Base-by-base conservation (phyloP, 257 asterid genomes). In the Solanum peruvianum region DNA sequence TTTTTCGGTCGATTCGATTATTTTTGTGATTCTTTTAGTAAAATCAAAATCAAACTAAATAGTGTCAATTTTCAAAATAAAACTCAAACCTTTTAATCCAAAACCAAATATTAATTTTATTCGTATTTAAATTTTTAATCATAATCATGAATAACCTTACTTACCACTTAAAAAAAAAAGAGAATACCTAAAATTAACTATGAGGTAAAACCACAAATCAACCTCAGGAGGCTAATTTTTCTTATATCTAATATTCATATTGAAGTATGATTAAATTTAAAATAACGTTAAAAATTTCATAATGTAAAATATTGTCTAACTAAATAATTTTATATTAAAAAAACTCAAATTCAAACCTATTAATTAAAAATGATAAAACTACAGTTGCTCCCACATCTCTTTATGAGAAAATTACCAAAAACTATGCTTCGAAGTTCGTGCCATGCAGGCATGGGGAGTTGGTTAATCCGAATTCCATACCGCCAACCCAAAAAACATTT, bases 251-350 rank as follows among this genome's bases (percentile, higher is more conserved):
- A 16, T 3, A 56, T 2, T 0, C 2, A 2, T 0, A 56, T 18
- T 18, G 11, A 0, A 7, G 1, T 4, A 56, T 56, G 11, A 56
- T 2, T 18, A 56, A 56, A 56, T 56, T 7, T 56, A 0, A 56
- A 56, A 18, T 56, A 0, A 0, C 0, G 0, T 56, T 20, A 20
- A 18, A 7, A 2, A 0, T 56, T 7, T 56, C 1, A 1, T 7
- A 7, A 10, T 7, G 0, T 56, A 18, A 18, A 56, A 56, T 7
- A 20, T 9, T 56, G 4, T 18, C 5, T 7, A 10, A 56, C 5
- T 0, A 56, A 1, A 56, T 0, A 1, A 56, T 6, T 18, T 0
- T n/a, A 18, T 56, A 18, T 56, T 0, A 56, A 1, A 56, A 56
- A 20, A 0, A 7, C 2, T 56, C 2, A 56, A 56, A 56, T 56